Conservation (phyloP, 441 rosid genomes). For the Macaranga tanarius region DNA sequence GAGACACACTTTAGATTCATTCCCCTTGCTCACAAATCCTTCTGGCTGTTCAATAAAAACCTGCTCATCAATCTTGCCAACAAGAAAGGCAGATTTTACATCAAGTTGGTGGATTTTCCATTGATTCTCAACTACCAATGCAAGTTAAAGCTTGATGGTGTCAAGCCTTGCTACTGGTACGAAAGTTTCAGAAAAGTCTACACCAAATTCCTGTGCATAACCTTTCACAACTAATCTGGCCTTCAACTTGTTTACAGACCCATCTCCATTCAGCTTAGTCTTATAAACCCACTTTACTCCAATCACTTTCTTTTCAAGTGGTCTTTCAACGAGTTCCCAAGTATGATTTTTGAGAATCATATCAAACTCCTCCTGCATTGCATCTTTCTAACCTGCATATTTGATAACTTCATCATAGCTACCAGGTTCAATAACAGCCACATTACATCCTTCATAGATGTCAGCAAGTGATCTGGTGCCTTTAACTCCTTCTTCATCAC, state of each 20-base stretch:
- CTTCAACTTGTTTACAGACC: not conserved
- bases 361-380: slow-evolving; percentile 3
- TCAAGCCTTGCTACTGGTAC: not conserved
- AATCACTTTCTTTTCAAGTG: too few species aligned
- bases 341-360: not conserved
- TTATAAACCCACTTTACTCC: too few species aligned
- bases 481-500: not conserved
- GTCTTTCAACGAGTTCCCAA: not conserved
- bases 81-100: too few species aligned
- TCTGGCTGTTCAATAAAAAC: too few species aligned
- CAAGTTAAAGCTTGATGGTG: not conserved
- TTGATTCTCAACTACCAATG: too few species aligned
- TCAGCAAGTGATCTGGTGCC: not conserved
- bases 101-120: too few species aligned
- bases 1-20: too few species aligned
- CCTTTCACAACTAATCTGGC: not conserved
- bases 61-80: too few species aligned
- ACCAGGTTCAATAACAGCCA: too few species aligned
- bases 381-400: not conserved
- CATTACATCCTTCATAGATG: not conserved
- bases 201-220: not conserved
- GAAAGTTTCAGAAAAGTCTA: not conserved
- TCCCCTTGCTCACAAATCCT: too few species aligned
- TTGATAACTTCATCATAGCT: not conserved
- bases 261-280: too few species aligned